A percentile compares a stretch with the other conserved stretches of the same genome.
phyloP scores from a whole-genome alignment of 176 grass and related monocot genomes.

The Luzula sylvatica region DNA sequence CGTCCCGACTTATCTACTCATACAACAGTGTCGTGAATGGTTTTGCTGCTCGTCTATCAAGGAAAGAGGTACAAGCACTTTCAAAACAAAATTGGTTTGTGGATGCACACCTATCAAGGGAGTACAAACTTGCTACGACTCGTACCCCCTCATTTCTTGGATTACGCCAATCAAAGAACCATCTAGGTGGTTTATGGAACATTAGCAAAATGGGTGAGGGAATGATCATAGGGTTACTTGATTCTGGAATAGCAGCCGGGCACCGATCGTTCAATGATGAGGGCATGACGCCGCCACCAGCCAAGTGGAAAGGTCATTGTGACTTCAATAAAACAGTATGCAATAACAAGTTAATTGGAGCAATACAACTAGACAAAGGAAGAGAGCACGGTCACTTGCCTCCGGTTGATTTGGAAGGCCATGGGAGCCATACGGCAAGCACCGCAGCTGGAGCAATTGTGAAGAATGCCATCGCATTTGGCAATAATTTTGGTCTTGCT shows the following conservation, averaged over 20 bases:
- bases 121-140: slow-evolving; percentile 25
- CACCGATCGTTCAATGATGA: slow-evolving; percentile 27
- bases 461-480: background rate
- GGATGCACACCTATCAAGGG: slow-evolving; percentile 17
- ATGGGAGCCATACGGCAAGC: slow-evolving; percentile 23
- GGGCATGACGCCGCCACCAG: slow-evolving; percentile 6
- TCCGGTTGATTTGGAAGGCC: background rate
- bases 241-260: slow-evolving; percentile 12
- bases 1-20: slow-evolving; percentile 34
- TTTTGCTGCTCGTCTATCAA: slow-evolving; percentile 32
- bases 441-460: slow-evolving; percentile 24
- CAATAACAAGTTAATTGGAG: slow-evolving; percentile 32
- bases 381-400: background rate
- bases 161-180: background rate
- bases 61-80: slow-evolving; percentile 8
- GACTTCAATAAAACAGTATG: slow-evolving; percentile 15
- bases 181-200: slow-evolving; percentile 12
- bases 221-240: slow-evolving; percentile 20
- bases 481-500: background rate
- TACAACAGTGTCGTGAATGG: slow-evolving; percentile 43
- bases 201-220: slow-evolving; percentile 10
- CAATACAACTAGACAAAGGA: slow-evolving; percentile 10
- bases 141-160: slow-evolving; percentile 23
- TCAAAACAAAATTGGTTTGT: slow-evolving; percentile 20
- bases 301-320: slow-evolving; percentile 24